Evolutionary conservation across 306 rosid genomes (phyloP).

Genomic region (Hippophae tibetana): DNA sequence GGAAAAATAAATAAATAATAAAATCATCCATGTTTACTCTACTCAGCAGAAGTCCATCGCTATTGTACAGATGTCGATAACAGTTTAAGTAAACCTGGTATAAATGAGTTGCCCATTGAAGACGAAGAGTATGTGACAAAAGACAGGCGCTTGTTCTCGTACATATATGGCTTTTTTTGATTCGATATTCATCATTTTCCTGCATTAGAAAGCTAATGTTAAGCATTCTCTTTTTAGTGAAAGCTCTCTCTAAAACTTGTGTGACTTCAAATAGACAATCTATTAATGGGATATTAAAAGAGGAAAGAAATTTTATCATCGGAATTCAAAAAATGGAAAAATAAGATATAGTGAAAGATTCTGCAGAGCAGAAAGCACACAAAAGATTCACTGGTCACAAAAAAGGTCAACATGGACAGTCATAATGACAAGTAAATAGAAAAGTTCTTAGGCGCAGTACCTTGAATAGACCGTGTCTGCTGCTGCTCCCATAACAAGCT

Average conservation of each 20-base stretch:
- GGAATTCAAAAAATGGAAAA: background rate
- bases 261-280: no score
- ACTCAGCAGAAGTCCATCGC: background rate
- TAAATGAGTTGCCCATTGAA: conserved; percentile 66
- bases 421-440: conserved; percentile 3
- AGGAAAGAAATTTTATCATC: background rate
- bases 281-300: no score
- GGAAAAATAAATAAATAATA: no score
- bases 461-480: conserved; percentile 58
- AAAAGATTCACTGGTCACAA: no score
- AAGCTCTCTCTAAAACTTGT: background rate
- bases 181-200: conserved; percentile 59
- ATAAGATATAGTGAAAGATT: no score
- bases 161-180: conserved; percentile 81
- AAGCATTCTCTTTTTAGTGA: background rate
- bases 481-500: conserved; percentile 92
- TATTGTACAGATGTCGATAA: background rate
- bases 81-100: conserved; percentile 43
- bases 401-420: no score
- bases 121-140: conserved; percentile 57
- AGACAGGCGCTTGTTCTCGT: conserved; percentile 52
- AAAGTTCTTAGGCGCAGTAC: conserved; percentile 23
- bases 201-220: conserved; percentile 29
- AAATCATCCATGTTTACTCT: background rate
- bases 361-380: no score